Evolutionary conservation across 1,284 basidiomycete genomes (phyloP), one percentile per base, ranked within the genome.

Genomic region (Sparassis latifolia): DNA sequence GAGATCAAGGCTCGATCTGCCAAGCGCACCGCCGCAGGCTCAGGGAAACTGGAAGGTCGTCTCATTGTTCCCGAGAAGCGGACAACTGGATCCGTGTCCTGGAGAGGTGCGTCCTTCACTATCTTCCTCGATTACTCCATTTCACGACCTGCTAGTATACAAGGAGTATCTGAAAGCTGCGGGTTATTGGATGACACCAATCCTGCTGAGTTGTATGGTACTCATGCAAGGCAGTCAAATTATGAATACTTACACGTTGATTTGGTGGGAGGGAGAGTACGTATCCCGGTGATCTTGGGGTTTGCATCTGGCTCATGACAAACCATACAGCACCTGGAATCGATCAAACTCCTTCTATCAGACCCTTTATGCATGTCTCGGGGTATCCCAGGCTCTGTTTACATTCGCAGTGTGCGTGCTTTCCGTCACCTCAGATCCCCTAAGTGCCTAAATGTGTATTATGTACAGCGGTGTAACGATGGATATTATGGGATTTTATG

Each of bases 201-300:
- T 84, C 10, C 68, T 85, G n/a, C 7, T 87, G 2, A 7, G 80
- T 1, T 72, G 77, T 41, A 73, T 84, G 28, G 41, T 78, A 3
- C 59, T 84, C 12, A 86, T 88, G 80, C 89, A 92, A 69, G 77
- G 70, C 10, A 75, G 74, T 53, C 70, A 72, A 57, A 71, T 80
- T 50, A 61, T 77, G 57, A 81, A 76, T 56, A 73, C 73, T 35
- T 82, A 82, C 50, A 82, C 80, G 52, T 69, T 88, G 20, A 80
- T 86, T 5, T 88, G 82, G 79, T 89, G 86, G 86, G 77, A 89
- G 63, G 71, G 71, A 42, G 75, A 86, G 76, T 79, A 54, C 51
- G 78, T 52, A 27, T 30, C 20, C 20, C 20, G 20, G 20, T 20
- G 20, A 20, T 20, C 20, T 20, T 20, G 20, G 20, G 20, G 20